Evolutionary conservation across 1,284 basidiomycete genomes (phyloP).

Genomic region (Cryptococcus sp.): DNA sequence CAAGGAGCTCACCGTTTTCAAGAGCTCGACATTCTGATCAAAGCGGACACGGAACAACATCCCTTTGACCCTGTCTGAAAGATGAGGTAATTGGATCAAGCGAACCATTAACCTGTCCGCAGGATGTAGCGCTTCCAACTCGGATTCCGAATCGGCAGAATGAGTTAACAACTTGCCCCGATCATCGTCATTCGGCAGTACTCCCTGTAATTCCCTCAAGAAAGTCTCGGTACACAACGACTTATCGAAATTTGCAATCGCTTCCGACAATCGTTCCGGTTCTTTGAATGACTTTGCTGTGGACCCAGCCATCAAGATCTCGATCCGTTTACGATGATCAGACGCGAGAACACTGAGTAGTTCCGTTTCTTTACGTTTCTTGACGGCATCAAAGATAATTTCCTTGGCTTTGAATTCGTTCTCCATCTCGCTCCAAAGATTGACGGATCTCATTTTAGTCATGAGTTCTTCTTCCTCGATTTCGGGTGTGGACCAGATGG

Average conservation of each 20-base stretch:
- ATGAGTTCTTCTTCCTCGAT: conserved; percentile 69
- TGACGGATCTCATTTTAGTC: conserved; percentile 71
- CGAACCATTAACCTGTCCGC: conserved; percentile 97
- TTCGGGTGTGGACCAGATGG: conserved; percentile 74
- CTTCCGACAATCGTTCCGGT: conserved; percentile 76
- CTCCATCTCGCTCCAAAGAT: conserved; percentile 95
- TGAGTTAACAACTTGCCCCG: conserved; percentile 89
- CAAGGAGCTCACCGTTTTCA: conserved; percentile 48
- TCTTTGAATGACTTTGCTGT: conserved; percentile 61
- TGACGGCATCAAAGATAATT: conserved; percentile 58
- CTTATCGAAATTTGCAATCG: conserved; percentile 78
- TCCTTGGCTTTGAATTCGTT: conserved; percentile 98
- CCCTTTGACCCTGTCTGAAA: conserved; percentile 85
- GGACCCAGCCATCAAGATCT: conserved; percentile 79
- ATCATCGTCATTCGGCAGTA: conserved; percentile 86
- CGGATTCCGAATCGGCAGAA: conserved; percentile 63
- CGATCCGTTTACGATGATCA: conserved; percentile 83
- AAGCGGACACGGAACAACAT: conserved; percentile 89
- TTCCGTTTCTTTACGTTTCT: conserved; percentile 72
- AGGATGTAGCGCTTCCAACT: conserved; percentile 81
- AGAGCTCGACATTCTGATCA: conserved; percentile 70
- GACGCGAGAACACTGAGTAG: conserved; percentile 85
- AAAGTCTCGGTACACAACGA: conserved; percentile 81
- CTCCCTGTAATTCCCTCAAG: conserved; percentile 76
- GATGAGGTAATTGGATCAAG: conserved; percentile 88